phyloP scores from a whole-genome alignment of 768 basidiomycete genomes.

The Psilocybe azurescens region DNA sequence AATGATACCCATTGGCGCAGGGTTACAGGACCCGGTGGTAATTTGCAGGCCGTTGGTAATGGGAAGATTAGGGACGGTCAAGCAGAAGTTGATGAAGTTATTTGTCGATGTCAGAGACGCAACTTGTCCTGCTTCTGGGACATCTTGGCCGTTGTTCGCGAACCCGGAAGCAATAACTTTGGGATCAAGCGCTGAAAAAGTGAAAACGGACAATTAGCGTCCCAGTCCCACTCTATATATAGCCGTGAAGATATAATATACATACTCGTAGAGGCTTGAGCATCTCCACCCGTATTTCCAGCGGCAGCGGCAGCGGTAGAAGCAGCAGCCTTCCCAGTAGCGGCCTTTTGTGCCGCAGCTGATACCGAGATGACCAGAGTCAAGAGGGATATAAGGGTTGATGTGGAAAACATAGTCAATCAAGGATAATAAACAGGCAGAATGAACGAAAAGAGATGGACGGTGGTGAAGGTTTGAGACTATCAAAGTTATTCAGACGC shows the following conservation, averaged over 20 bases:
- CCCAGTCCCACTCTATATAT: no score
- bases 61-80: slow-evolving; percentile 48
- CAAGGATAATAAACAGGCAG: slow-evolving; percentile 10
- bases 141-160: slow-evolving; percentile 33
- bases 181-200: slow-evolving; percentile 28
- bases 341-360: not conserved
- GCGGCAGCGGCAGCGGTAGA: not conserved
- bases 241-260: not conserved
- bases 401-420: slow-evolving; percentile 47
- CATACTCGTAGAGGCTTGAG: slow-evolving; percentile 4
- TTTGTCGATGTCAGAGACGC: slow-evolving; percentile 35
- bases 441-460: slow-evolving; percentile 19
- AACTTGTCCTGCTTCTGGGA: slow-evolving; percentile 41
- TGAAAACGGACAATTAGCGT: not conserved
- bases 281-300: not conserved
- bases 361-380: slow-evolving; percentile 39
- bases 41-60: slow-evolving; percentile 54
- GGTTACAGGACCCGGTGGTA: slow-evolving; percentile 5
- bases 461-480: slow-evolving; percentile 28
- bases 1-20: slow-evolving; percentile 46
- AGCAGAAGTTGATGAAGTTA: slow-evolving; percentile 48
- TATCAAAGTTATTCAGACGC: slow-evolving; percentile 29
- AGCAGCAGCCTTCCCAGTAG: not conserved
- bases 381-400: slow-evolving; percentile 43
- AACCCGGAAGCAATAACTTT: slow-evolving; percentile 33